Evolutionary conservation across 768 basidiomycete genomes (phyloP).

Genomic region (Termitomyces eurrhizus): DNA sequence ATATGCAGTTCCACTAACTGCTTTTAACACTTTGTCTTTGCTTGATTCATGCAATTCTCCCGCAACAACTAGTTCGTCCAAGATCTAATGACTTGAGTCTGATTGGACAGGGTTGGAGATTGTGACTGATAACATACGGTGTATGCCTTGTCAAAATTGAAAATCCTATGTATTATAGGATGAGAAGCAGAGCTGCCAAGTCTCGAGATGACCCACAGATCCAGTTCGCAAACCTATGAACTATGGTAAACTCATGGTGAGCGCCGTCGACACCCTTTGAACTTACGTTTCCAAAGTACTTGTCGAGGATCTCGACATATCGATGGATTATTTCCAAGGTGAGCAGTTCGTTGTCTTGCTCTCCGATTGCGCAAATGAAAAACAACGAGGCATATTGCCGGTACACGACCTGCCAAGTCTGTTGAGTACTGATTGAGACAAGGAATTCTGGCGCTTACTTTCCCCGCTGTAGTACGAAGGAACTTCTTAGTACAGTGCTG

Average conservation of each 20-base stretch:
- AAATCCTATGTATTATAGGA: slow-evolving; percentile 55
- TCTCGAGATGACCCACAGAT: slow-evolving; percentile 55
- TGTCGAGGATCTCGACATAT: slow-evolving; percentile 76
- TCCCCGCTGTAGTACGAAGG: slow-evolving; percentile 21
- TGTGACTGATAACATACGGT: slow-evolving; percentile 43
- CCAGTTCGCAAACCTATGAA: slow-evolving; percentile 82
- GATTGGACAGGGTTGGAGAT: neutral
- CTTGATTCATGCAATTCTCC: slow-evolving; percentile 95
- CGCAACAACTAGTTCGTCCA: slow-evolving; percentile 91
- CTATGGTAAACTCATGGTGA: slow-evolving; percentile 33
- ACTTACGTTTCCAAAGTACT: slow-evolving; percentile 79
- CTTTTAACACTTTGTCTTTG: slow-evolving; percentile 56
- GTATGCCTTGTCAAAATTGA: slow-evolving; percentile 97
- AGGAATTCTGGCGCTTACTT: slow-evolving; percentile 25
- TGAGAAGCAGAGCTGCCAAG: neutral
- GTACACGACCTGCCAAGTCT: slow-evolving; percentile 64
- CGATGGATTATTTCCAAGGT: slow-evolving; percentile 83
- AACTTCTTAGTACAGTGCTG: slow-evolving; percentile 16
- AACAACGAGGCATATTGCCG: slow-evolving; percentile 82
- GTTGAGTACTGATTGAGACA: neutral
- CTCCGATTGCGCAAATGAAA: slow-evolving; percentile 75
- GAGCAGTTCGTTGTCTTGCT: slow-evolving; percentile 75
- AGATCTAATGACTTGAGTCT: slow-evolving; percentile 44
- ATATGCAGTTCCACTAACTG: slow-evolving; percentile 17
- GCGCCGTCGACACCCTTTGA: slow-evolving; percentile 16